Evolutionary conservation across 768 basidiomycete species (phyloP).

Genomic region (Rhodotorula sphaerocarpa): DNA sequence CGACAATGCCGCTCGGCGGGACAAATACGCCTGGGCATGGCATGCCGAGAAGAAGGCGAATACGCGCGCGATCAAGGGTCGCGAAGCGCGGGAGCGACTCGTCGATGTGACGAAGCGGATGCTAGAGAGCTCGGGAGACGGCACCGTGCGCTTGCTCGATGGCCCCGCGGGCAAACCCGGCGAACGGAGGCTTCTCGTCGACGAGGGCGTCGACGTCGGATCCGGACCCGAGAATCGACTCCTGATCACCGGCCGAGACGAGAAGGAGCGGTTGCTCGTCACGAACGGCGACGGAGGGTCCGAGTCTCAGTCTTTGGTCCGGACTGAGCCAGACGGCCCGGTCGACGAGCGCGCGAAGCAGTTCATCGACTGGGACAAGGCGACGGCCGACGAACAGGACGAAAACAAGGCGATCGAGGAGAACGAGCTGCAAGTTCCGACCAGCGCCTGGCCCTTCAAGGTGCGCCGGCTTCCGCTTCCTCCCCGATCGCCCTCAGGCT

Average conservation of each 20-base stretch:
- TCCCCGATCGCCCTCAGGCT: not conserved
- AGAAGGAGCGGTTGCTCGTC: constrained; percentile 41
- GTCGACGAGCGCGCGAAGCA: constrained; percentile 31
- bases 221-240: constrained; percentile 42
- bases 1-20: constrained; percentile 73
- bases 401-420: constrained; percentile 3
- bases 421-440: constrained; percentile 25
- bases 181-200: constrained; percentile 31
- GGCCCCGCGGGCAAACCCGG: constrained; percentile 38
- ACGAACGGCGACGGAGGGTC: constrained; percentile 44
- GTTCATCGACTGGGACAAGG: constrained; percentile 36
- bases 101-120: constrained; percentile 38
- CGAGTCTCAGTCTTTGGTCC: constrained; percentile 26
- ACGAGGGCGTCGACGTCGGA: constrained; percentile 16
- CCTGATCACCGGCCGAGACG: constrained; percentile 56
- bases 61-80: constrained; percentile 56
- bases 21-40: constrained; percentile 87
- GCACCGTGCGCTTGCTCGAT: constrained; percentile 36
- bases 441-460: constrained; percentile 37
- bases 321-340: no score
- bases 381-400: constrained; percentile 33
- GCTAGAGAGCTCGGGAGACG: constrained; percentile 20
- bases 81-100: constrained; percentile 56
- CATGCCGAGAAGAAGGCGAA: constrained; percentile 78
- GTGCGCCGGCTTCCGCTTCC: constrained; percentile 56